phyloP scores from a whole-genome alignment of 2,329 filamentous ascomycete species.

The Trichophyton simii region DNA sequence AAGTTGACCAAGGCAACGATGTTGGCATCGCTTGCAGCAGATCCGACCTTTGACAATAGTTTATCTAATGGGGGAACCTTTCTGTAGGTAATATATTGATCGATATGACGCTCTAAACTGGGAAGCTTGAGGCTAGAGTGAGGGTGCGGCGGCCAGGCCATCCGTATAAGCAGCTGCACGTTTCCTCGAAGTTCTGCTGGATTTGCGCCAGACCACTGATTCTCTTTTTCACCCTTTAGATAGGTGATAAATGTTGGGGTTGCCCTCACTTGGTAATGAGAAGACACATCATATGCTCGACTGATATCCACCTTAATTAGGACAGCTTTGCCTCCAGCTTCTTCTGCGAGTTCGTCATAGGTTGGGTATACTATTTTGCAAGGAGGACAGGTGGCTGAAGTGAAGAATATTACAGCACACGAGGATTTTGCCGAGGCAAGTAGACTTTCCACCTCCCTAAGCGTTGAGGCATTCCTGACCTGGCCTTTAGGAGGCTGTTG shows the following conservation, averaged over 20 bases:
- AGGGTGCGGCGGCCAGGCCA: slow-evolving; percentile 62
- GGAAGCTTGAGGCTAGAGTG: slow-evolving; percentile 62
- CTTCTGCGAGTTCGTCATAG: slow-evolving; percentile 66
- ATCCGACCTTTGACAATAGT: slow-evolving; percentile 64
- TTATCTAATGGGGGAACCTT: slow-evolving; percentile 77
- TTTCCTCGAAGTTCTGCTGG: slow-evolving; percentile 55
- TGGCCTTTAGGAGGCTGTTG: slow-evolving; percentile 23
- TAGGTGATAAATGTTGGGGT: slow-evolving; percentile 88
- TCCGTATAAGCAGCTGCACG: slow-evolving; percentile 59
- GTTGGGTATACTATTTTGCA: slow-evolving; percentile 73
- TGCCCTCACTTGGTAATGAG: slow-evolving; percentile 54
- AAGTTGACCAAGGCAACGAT: slow-evolving; percentile 58
- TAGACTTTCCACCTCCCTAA: slow-evolving; percentile 48
- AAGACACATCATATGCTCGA: slow-evolving; percentile 50
- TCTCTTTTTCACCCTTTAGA: slow-evolving; percentile 59
- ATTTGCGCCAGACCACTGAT: slow-evolving; percentile 71
- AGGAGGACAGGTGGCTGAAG: slow-evolving; percentile 70
- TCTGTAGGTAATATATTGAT: slow-evolving; percentile 58
- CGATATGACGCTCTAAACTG: slow-evolving; percentile 50
- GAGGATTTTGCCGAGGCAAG: slow-evolving; percentile 50
- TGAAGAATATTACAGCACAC: slow-evolving; percentile 82
- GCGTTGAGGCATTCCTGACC: slow-evolving; percentile 50
- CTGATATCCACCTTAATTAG: slow-evolving; percentile 78
- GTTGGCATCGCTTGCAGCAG: slow-evolving; percentile 44
- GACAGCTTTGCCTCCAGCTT: slow-evolving; percentile 53